Percentiles rank a stretch among this genome's conserved stretches.
These are phyloP conservation scores for Desmodesmus armatus DNA, from an alignment of 139 green algal genomes.

Conservation along the genomic window DNA sequence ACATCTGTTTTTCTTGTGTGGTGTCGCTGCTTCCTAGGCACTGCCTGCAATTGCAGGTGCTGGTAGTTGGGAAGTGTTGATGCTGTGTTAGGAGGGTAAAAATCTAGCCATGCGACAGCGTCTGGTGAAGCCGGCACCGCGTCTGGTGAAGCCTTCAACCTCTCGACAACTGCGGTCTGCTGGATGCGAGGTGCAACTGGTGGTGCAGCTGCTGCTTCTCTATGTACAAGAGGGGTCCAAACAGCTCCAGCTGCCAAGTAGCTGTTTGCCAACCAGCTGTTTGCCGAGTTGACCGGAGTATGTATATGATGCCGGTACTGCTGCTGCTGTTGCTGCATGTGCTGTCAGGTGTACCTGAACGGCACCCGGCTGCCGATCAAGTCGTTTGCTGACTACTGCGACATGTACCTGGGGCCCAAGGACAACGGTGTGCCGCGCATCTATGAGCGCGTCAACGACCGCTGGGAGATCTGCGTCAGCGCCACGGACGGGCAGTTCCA, in stretches of 20 bases:
- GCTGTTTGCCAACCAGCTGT: not conserved
- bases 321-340: not conserved
- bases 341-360: conserved; percentile 90
- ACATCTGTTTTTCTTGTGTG: too few relatives aligned
- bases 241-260: not conserved
- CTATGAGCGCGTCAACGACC: conserved; percentile 91
- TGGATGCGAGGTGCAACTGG: not conserved
- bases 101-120: too few relatives aligned
- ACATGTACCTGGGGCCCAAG: conserved; percentile 92
- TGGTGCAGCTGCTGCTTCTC: not conserved
- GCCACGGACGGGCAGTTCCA: conserved; percentile 93
- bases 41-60: too few relatives aligned
- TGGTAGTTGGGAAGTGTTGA: too few relatives aligned
- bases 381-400: conserved; percentile 94
- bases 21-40: too few relatives aligned
- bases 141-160: too few relatives aligned
- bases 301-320: too few relatives aligned
- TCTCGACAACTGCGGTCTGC: not conserved
- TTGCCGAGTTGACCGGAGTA: too few relatives aligned
- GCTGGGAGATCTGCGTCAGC: conserved; percentile 95
- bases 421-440: conserved; percentile 78
- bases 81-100: too few relatives aligned
- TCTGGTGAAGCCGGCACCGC: too few relatives aligned
- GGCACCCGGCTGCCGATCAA: conserved; percentile 86
- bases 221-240: not conserved